phyloP scores from a whole-genome alignment of 768 basidiomycete species.

The Pleurotus platypus region DNA sequence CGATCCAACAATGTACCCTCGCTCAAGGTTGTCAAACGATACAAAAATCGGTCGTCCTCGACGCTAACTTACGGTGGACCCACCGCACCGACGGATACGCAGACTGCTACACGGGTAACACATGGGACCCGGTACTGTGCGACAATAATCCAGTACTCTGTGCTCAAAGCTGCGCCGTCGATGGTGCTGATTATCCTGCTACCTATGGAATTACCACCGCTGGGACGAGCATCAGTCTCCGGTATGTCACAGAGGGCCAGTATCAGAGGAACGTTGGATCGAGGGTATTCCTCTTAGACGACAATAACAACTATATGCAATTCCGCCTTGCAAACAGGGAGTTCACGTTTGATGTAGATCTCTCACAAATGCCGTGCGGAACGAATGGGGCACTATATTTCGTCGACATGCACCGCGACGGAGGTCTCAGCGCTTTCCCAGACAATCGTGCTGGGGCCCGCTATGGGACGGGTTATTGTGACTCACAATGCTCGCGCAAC shows the following conservation, averaged over 20 bases:
- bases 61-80: constrained; percentile 36
- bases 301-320: constrained; percentile 24
- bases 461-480: constrained; percentile 11
- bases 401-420: background rate
- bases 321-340: constrained; percentile 50
- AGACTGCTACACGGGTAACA: constrained; percentile 34
- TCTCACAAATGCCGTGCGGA: constrained; percentile 41
- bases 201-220: constrained; percentile 32
- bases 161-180: constrained; percentile 15
- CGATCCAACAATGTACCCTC: constrained; percentile 25
- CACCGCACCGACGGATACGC: constrained; percentile 21
- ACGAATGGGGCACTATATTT: constrained; percentile 20
- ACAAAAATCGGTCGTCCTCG: constrained; percentile 25
- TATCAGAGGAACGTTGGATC: constrained; percentile 13
- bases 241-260: constrained; percentile 24
- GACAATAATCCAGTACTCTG: constrained; percentile 11
- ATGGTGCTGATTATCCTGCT: constrained; percentile 27
- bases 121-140: constrained; percentile 34
- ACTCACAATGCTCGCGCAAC: constrained; percentile 37
- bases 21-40: constrained; percentile 21
- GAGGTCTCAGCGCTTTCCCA: background rate
- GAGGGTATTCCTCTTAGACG: background rate
- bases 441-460: constrained; percentile 30
- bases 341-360: constrained; percentile 60
- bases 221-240: constrained; percentile 27